phyloP scores from a whole-genome alignment of 2,329 filamentous ascomycete species.

The Cladosporium sp. region DNA sequence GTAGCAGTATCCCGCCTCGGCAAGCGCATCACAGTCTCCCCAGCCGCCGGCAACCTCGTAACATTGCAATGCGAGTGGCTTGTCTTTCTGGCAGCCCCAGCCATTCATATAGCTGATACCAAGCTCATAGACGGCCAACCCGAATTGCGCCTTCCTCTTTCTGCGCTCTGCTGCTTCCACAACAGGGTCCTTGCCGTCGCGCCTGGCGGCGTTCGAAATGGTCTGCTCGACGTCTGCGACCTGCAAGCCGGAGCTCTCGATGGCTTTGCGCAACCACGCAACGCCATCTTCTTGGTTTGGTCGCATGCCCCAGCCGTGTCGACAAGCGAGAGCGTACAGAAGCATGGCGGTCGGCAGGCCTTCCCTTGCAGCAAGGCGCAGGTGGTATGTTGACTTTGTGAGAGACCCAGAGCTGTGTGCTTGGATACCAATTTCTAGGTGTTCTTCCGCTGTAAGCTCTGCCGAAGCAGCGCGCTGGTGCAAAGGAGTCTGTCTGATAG shows the following conservation, averaged over 20 bases:
- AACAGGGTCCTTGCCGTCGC: conserved; percentile 53
- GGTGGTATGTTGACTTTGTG: conserved; percentile 93
- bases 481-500: conserved; percentile 46
- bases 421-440: conserved; percentile 85
- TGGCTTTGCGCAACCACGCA: conserved; percentile 87
- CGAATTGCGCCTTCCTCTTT: conserved; percentile 88
- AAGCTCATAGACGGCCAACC: conserved; percentile 91
- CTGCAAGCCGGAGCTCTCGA: conserved; percentile 64
- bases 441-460: conserved; percentile 81
- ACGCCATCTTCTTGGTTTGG: conserved; percentile 88
- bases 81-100: conserved; percentile 95
- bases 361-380: conserved; percentile 82
- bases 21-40: conserved; percentile 92
- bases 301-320: conserved; percentile 97
- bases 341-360: conserved; percentile 94
- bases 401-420: conserved; percentile 85
- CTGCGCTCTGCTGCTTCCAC: conserved; percentile 72
- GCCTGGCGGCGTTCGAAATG: conserved; percentile 37
- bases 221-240: conserved; percentile 24
- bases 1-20: conserved; percentile 95
- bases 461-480: conserved; percentile 59
- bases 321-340: conserved; percentile 88
- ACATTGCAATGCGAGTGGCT: conserved; percentile 80
- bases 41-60: conserved; percentile 96
- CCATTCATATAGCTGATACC: conserved; percentile 97